Evolutionary conservation across 495 filamentous ascomycete genomes (phyloP).

Genomic region (Thermochaetoides thermophila): DNA sequence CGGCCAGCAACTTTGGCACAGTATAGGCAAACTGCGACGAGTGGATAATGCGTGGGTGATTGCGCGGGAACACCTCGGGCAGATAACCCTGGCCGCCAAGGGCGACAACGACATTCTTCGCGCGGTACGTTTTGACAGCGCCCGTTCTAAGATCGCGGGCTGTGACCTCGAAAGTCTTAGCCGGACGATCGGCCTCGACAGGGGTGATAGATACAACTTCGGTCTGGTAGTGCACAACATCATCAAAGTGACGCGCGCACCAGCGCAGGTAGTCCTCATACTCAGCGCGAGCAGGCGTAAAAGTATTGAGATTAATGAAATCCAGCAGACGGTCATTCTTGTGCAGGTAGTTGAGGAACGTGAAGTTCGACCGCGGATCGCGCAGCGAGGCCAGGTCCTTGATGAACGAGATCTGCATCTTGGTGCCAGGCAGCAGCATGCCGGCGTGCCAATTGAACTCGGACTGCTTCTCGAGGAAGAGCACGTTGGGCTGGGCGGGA

Average conservation of each 20-base stretch:
- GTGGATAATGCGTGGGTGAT: constrained; percentile 60
- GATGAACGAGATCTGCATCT: constrained; percentile 97
- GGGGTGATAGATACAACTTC: constrained; percentile 54
- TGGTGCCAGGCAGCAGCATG: constrained; percentile 83
- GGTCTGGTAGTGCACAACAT: constrained; percentile 62
- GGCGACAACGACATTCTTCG: constrained; percentile 76
- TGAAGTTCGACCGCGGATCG: constrained; percentile 80
- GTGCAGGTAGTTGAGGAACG: constrained; percentile 89
- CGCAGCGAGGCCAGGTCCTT: constrained; percentile 88
- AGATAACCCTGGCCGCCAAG: constrained; percentile 69
- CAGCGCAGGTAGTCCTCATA: constrained; percentile 92
- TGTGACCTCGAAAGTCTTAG: constrained; percentile 34
- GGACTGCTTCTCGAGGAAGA: constrained; percentile 74
- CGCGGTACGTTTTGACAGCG: constrained; percentile 21
- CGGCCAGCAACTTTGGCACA: constrained; percentile 43
- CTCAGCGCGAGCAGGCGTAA: constrained; percentile 72
- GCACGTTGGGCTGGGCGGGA: constrained; percentile 43
- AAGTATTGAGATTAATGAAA: constrained; percentile 83
- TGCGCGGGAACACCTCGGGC: constrained; percentile 46
- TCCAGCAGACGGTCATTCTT: constrained; percentile 60
- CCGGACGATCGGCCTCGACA: constrained; percentile 26
- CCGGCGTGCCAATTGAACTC: constrained; percentile 85
- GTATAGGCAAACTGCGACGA: constrained; percentile 71
- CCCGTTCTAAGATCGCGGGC: constrained; percentile 25
- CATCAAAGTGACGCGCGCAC: constrained; percentile 71